Evolutionary conservation across 768 basidiomycete species (phyloP).

Genomic region (Termitomyces heimii): DNA sequence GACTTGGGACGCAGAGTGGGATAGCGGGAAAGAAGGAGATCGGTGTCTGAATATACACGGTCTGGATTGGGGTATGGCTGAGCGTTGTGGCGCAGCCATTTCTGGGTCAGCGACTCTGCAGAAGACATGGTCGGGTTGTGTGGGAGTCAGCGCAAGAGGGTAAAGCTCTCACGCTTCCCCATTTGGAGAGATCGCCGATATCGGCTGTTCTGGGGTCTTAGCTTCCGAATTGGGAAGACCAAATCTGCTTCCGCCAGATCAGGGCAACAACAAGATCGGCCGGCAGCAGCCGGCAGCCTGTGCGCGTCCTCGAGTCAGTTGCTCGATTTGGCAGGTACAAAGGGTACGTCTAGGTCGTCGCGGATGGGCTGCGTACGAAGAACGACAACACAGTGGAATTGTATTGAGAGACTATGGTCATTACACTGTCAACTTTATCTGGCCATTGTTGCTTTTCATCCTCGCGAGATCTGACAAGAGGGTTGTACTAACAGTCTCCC

Average conservation of each 20-base stretch:
- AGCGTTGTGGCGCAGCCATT: constrained; percentile 66
- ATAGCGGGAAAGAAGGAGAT: constrained; percentile 48
- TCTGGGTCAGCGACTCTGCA: constrained; percentile 34
- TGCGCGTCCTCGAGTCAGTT: neutral
- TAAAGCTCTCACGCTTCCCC: constrained; percentile 10
- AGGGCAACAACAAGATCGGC: constrained; percentile 14
- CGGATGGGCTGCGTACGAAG: neutral
- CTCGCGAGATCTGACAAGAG: constrained; percentile 17
- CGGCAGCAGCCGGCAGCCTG: constrained; percentile 12
- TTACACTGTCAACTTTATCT: neutral
- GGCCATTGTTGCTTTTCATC: neutral
- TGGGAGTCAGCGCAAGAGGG: constrained; percentile 1
- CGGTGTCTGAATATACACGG: constrained; percentile 58
- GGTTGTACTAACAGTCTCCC: constrained; percentile 33
- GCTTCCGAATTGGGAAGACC: constrained; percentile 12
- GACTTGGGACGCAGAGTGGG: constrained; percentile 68
- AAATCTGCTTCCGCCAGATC: constrained; percentile 19
- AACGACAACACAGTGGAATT: neutral
- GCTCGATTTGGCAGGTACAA: constrained; percentile 25
- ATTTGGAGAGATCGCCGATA: constrained; percentile 9
- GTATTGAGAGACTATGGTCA: neutral
- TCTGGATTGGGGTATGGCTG: constrained; percentile 49
- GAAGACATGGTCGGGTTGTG: constrained; percentile 11
- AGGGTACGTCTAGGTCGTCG: constrained; percentile 11
- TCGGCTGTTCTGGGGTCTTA: constrained; percentile 14